Conservation (phyloP, 805 yeast genomes). For the Starmerella bacillaris region DNA sequence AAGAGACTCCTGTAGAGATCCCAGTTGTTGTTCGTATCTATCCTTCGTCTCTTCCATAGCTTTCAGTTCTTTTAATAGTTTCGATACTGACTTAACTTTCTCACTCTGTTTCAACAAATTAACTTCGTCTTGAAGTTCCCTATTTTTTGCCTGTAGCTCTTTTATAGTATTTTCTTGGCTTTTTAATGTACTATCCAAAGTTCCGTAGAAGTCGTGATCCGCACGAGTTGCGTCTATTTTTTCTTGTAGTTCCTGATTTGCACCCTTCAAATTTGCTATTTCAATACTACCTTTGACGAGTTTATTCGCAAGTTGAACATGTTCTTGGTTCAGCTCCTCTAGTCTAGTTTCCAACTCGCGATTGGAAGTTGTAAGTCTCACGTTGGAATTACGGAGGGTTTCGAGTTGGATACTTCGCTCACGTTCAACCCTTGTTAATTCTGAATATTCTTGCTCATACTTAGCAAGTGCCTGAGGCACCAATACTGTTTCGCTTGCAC, state of each 20-base stretch:
- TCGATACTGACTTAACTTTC: conserved; percentile 3
- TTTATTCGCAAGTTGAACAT: conserved; percentile 69
- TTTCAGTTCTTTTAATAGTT: conserved; percentile 9
- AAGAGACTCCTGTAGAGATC: conserved; percentile 16
- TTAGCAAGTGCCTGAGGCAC: conserved; percentile 55
- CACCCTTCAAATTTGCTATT: conserved; percentile 59
- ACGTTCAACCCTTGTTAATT: conserved; percentile 48
- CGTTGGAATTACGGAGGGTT: conserved; percentile 42
- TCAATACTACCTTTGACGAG: conserved; percentile 64
- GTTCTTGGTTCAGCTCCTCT: conserved; percentile 58
- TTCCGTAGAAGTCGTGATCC: conserved; percentile 4
- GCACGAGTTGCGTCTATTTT: conserved; percentile 3
- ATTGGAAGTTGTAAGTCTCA: conserved; percentile 53
- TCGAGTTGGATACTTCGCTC: conserved; percentile 49
- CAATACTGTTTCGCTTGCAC: conserved; percentile 56
- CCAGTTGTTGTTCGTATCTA: conserved; percentile 16
- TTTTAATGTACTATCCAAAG: conserved; percentile 2
- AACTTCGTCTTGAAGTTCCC: conserved; percentile 12
- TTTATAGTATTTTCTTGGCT: conserved; percentile 4
- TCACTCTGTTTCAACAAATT: conserved; percentile 6
- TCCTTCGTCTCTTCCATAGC: conserved; percentile 11
- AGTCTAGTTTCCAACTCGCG: conserved; percentile 53
- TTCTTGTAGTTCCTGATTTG: conserved; percentile 39
- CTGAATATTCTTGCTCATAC: conserved; percentile 57
- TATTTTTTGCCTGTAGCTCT: conserved; percentile 5